Base-by-base conservation (phyloP, 176 grass and related monocot genomes). In the Coix lacrymajobi region DNA sequence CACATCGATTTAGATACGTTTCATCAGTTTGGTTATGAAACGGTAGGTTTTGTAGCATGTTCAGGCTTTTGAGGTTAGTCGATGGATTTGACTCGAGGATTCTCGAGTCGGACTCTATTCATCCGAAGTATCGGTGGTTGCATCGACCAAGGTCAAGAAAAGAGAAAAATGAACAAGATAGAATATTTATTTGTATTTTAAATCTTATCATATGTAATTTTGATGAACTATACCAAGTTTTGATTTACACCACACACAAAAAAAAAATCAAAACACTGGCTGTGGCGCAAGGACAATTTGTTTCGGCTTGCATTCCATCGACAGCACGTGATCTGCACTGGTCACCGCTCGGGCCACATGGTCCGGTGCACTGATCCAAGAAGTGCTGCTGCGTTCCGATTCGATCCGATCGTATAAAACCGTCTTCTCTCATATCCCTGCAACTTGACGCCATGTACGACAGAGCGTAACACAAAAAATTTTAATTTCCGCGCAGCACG, bases 281-380 rank as follows among this genome's bases (percentile, higher is more conserved):
- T 25, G 8, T 25, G 22, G 54, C 51, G 46, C 19, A 79, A 9
- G 56, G 39, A 60, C 73, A 33, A 36, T 6, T 6, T 17, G 63
- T 22, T 24, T 26, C 17, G n/a, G 8, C 7, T 15, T 12, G 29
- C 7, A 45, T 9, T 34, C 29, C 15, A 7, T 81, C 28, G 81
- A 61, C 81, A 62, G 62, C 87, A 88, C 81, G 87, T 80, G 87
- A 80, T n/a, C 16, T 32, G 81, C 87, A 84, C 68, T 63, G 76
- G 45, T 69, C 81, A 84, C 81, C 38, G 76, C 51, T 84, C 78
- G 71, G 68, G 3, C 60, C 87, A 84, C 76, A 80, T 84, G 76
- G 68, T 75, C 48, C 43, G 49, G 69, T 61, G 76, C 25, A 48
- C 38, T 74, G 87, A 79, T 80, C 81, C 75, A 44, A 67, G 36